Evolutionary conservation across 108 stramenopile genomes (phyloP).

Genomic region (Cyclostephanos invisitatus): DNA sequence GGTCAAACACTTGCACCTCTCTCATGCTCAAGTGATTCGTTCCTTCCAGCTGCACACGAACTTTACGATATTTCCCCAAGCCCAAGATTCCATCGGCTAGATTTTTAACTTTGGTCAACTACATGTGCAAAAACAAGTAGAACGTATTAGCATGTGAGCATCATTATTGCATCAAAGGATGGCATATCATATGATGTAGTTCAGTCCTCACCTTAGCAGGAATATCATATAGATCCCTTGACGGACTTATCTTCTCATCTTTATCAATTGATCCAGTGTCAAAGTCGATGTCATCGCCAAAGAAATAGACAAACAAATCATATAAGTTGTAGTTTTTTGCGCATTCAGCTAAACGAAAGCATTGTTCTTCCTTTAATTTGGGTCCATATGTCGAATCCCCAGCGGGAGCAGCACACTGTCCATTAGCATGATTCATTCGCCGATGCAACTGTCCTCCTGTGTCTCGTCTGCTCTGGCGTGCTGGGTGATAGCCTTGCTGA

Average conservation of each 20-base stretch:
- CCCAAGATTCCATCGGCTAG: no score
- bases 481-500: neutral
- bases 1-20: no score
- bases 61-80: no score
- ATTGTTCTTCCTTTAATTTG: neutral
- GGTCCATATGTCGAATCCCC: neutral
- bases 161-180: no score
- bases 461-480: neutral
- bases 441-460: neutral
- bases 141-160: no score
- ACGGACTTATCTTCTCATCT: neutral
- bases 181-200: no score
- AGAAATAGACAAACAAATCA: conserved; percentile 14
- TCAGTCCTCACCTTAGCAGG: no score
- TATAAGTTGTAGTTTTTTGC: conserved; percentile 11
- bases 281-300: conserved; percentile 22
- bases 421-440: neutral
- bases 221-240: no score
- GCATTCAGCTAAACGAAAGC: conserved; percentile 7
- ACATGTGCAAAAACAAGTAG: no score
- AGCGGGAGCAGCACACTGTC: neutral
- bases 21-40: no score
- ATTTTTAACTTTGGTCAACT: no score
- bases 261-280: conserved; percentile 1
- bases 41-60: no score